A percentile compares a stretch with the other conserved stretches of the same genome.
These are phyloP conservation scores for Stagonosporopsis tanaceti DNA, from an alignment of 2,329 filamentous ascomycete genomes.

Conservation along the genomic window DNA sequence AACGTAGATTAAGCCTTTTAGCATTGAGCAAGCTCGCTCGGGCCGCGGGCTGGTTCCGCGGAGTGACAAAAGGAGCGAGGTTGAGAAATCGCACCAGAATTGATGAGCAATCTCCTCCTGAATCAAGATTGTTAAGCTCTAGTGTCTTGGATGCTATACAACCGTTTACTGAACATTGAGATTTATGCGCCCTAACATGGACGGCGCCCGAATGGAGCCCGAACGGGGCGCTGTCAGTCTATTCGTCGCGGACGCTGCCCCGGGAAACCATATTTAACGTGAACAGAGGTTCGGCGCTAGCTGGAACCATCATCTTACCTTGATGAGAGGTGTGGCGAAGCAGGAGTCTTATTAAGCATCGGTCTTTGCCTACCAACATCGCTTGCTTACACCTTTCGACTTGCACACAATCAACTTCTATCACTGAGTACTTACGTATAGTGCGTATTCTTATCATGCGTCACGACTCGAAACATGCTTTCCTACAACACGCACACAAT, in stretches of 20 bases:
- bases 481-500: background rate
- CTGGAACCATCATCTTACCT: background rate
- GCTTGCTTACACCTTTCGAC: background rate
- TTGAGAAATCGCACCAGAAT: background rate
- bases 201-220: slow-evolving; percentile 7
- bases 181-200: background rate
- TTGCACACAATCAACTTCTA: no score
- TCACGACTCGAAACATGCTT: background rate
- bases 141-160: background rate
- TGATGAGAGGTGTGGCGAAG: background rate
- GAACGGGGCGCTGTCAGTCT: slow-evolving; percentile 11
- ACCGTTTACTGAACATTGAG: background rate
- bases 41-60: slow-evolving; percentile 6
- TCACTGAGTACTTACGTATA: background rate
- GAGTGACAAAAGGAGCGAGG: slow-evolving; percentile 6
- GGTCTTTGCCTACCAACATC: background rate
- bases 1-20: slow-evolving; percentile 1
- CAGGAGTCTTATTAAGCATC: background rate
- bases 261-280: background rate
- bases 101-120: slow-evolving; percentile 15
- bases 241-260: background rate
- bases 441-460: background rate
- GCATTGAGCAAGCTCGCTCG: slow-evolving; percentile 11
- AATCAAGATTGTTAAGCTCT: background rate
- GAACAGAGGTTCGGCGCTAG: background rate